Base-by-base conservation (phyloP, 2,329 filamentous ascomycete species). In the Clarireedia sp. region DNA sequence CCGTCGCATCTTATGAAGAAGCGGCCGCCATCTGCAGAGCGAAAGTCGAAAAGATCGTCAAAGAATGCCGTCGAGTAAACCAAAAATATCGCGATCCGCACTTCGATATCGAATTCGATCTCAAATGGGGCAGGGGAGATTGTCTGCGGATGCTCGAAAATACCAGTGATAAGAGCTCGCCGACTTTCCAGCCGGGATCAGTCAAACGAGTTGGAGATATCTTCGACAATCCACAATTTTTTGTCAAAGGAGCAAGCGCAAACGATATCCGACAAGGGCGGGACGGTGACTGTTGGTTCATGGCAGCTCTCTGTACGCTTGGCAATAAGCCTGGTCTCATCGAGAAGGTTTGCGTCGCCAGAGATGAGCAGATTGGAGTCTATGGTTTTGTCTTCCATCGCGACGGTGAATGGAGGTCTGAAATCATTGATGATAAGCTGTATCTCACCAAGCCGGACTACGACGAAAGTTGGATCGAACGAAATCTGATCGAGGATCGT, bases 351-450 rank as follows among this genome's bases (percentile, higher is more conserved):
- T 66, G 64, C 17, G 55, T 55, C 1, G 60, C 62, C 16, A 54
- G 64, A 16, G 62, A 66, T 56, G 63, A 79, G 71, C 74, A 79
- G 56, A 83, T 92, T 50, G 89, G 90, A 14, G 90, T 95, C 2
- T 95, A 95, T 64, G 89, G 89, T 1, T 95, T 95, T 64, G 88
- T 95, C 44, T 95, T 95, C 67, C 87, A 86, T 68, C 76, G 89
- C 66, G 89, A 95, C 65, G 89, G 90, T 50, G 89, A 92, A 69
- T 96, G 90, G 90, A 86, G 91, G 51, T 89, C 90, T 62, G 90
- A 87, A 58, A 90, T 96, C 57, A 83, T 96, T 56, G 90, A 96
- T 66, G 90, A 96, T 70, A 94, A 94, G 71, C 77, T 96, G 1
- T 95, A 89, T 68, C 78, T 95, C 16, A 86, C 84, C 52, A 88